Conservation (phyloP, 225 moss, liverwort and hornwort genomes). For the Physcomitrium patens region DNA sequence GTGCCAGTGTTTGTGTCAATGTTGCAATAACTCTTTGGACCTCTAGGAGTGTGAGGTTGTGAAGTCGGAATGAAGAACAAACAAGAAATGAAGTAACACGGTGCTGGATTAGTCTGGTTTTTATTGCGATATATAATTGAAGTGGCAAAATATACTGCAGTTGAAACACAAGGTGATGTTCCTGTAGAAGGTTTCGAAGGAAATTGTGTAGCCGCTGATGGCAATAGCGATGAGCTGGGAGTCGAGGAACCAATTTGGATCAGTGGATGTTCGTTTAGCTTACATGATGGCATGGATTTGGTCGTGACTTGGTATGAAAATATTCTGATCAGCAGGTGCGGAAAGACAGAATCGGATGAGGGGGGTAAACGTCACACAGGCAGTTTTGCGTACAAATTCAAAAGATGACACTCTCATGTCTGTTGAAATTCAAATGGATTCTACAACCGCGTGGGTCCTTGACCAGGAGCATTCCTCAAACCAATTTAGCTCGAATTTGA, state of each 20-base stretch:
- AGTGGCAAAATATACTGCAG: background rate
- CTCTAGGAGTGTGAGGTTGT: background rate
- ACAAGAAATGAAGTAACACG: too few relatives aligned
- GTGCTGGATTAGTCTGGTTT: too few relatives aligned
- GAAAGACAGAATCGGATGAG: constrained; percentile 30
- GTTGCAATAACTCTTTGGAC: background rate
- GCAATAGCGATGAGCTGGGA: background rate
- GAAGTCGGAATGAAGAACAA: too few relatives aligned
- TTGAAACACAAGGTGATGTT: background rate
- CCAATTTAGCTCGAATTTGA: constrained; percentile 18
- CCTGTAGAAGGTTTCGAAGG: background rate
- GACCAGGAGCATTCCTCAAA: constrained; percentile 36
- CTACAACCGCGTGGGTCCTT: constrained; percentile 36
- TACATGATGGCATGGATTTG: background rate
- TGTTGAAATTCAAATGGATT: constrained; percentile 41
- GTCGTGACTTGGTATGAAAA: constrained; percentile 11
- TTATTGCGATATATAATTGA: too few relatives aligned
- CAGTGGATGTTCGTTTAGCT: background rate
- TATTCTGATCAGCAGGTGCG: constrained; percentile 32
- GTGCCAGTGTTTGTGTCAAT: background rate
- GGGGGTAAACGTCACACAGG: constrained; percentile 25
- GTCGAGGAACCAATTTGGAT: background rate
- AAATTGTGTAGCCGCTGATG: background rate
- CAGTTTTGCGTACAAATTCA: constrained; percentile 43
- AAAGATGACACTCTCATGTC: constrained; percentile 36